A percentile compares a stretch with the other conserved stretches of the same genome.
phyloP scores from a whole-genome alignment of 1,284 basidiomycete genomes.

The Trichosporon faecale region DNA sequence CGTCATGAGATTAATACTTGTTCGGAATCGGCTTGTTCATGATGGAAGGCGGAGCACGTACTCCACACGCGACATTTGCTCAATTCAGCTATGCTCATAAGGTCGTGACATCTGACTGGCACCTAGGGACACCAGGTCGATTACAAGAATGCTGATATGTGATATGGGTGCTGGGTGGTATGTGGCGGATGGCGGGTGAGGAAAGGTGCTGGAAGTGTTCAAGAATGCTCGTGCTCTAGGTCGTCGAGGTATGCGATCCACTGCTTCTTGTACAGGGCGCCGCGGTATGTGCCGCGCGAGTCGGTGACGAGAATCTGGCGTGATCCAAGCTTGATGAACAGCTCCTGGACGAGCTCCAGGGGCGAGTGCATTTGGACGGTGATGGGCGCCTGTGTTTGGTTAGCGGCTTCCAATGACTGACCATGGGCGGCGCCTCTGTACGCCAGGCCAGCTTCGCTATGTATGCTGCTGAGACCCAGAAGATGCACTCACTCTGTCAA shows the following conservation, averaged over 20 bases:
- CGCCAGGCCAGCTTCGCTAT: no score
- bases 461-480: constrained; percentile 22
- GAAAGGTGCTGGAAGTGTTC: background rate
- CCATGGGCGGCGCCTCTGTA: no score
- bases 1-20: background rate
- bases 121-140: background rate
- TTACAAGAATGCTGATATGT: constrained; percentile 6
- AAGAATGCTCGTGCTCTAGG: constrained; percentile 57
- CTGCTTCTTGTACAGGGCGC: constrained; percentile 87
- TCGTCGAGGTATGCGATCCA: constrained; percentile 79
- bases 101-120: background rate
- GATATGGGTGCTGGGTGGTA: background rate
- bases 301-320: constrained; percentile 83
- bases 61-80: background rate
- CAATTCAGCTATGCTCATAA: background rate
- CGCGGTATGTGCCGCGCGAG: constrained; percentile 76
- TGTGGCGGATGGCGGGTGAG: background rate
- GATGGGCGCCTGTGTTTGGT: constrained; percentile 66
- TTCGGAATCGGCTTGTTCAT: no score
- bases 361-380: constrained; percentile 78
- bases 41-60: constrained; percentile 5
- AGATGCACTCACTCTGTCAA: constrained; percentile 67
- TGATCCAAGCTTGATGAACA: constrained; percentile 89
- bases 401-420: no score
- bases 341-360: constrained; percentile 81